A percentile compares a stretch with the other conserved stretches of the same genome.
Conservation (phyloP, 768 basidiomycete genomes). For the Russula olivacea region DNA sequence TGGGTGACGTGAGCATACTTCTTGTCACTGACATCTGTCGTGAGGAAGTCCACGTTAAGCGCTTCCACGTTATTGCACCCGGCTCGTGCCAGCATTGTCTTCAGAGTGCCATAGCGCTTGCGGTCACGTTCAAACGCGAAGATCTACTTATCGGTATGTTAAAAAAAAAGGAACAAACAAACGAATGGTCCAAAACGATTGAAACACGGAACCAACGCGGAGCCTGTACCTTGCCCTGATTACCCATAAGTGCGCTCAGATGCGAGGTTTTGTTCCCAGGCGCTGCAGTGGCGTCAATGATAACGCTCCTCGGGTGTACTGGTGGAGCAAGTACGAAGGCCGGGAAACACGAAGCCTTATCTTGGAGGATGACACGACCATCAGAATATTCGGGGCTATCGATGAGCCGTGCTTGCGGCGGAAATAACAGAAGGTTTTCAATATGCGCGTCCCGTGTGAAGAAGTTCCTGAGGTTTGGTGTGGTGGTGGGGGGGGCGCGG, state of each 20-base stretch:
- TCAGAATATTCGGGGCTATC: constrained; percentile 63
- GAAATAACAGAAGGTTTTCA: constrained; percentile 72
- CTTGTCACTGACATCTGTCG: constrained; percentile 58
- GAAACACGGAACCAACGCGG: background rate
- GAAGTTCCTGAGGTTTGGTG: constrained; percentile 46
- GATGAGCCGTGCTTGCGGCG: constrained; percentile 60
- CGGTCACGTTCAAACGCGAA: constrained; percentile 88
- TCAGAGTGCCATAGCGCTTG: constrained; percentile 74
- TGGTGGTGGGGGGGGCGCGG: background rate
- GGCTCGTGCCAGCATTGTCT: constrained; percentile 80
- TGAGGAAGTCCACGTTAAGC: constrained; percentile 77
- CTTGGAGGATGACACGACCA: constrained; percentile 88
- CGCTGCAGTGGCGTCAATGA: constrained; percentile 93
- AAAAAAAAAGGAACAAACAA: background rate
- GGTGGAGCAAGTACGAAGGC: constrained; percentile 81
- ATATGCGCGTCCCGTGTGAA: constrained; percentile 79
- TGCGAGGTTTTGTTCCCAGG: constrained; percentile 98
- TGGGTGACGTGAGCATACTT: constrained; percentile 69
- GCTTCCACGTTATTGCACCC: constrained; percentile 75
- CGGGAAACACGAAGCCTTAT: constrained; percentile 97
- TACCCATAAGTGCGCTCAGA: constrained; percentile 80
- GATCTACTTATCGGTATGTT: constrained; percentile 38
- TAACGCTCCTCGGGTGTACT: constrained; percentile 43
- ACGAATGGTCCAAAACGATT: background rate
- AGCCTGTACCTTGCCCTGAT: constrained; percentile 62